A percentile compares a stretch with the other conserved stretches of the same genome.
Evolutionary conservation across 1,139 yeast species (phyloP).

Genomic region (Pneumocystis sp.): DNA sequence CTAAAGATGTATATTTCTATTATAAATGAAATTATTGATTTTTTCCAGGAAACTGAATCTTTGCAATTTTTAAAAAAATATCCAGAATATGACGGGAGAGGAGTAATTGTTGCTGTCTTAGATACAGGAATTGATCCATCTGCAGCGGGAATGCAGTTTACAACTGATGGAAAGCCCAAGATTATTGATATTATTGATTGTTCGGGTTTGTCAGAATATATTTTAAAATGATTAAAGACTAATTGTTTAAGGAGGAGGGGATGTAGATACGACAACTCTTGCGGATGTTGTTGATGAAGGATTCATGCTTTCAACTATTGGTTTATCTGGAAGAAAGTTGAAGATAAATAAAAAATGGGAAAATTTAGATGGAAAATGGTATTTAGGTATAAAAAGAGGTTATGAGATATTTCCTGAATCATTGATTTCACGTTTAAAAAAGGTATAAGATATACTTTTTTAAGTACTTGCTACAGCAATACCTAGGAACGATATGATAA

Average conservation of each 20-base stretch:
- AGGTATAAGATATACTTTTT: background rate
- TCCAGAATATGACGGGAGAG: constrained; percentile 12
- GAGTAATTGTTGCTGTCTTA: constrained; percentile 11
- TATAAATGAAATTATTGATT: background rate
- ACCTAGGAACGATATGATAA: constrained; percentile 5
- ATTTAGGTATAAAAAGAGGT: constrained; percentile 11
- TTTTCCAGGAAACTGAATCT: constrained; percentile 9
- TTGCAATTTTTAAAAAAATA: constrained; percentile 7
- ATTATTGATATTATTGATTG: constrained; percentile 12
- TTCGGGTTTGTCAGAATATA: constrained; percentile 8
- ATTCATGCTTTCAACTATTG: background rate
- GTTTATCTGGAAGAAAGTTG: constrained; percentile 10
- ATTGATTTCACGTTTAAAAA: constrained; percentile 6
- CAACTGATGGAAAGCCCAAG: constrained; percentile 11
- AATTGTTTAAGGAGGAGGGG: background rate
- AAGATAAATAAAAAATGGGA: constrained; percentile 9
- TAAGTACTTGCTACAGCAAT: background rate
- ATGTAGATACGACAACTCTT: background rate
- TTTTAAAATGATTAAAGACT: background rate
- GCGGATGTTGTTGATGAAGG: background rate
- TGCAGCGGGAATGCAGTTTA: constrained; percentile 9
- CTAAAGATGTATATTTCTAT: background rate
- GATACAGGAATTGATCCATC: constrained; percentile 14
- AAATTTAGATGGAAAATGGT: constrained; percentile 11
- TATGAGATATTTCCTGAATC: constrained; percentile 12